Base-by-base conservation (phyloP, 1,284 basidiomycete genomes). In the Exobasidium cylindrosporum region DNA sequence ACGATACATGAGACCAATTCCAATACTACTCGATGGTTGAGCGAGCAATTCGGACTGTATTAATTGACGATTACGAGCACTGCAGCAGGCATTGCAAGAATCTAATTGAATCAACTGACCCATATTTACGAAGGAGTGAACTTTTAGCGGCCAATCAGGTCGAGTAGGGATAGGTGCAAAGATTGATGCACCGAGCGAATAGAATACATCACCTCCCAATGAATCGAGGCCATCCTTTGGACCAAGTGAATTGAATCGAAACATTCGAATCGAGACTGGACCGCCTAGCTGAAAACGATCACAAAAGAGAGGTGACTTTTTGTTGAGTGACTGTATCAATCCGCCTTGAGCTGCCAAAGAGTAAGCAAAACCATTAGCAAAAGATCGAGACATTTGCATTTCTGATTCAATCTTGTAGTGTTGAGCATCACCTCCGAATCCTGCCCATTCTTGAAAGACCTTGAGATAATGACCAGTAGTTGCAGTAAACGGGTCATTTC, bases 231-330 rank as follows among this genome's bases (percentile, higher is more conserved):
- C 86, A 73, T 95, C 91, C 31, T 86, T 85, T 1, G 90, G 88
- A 0, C 96, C 96, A 80, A 98, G 83, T 0, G 88, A 86, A 73
- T 92, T 94, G 29, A 87, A 84, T 62, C 86, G 87, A 83, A 97
- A 97, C 64, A 89, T 88, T 28, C 96, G 84, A 1, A 98, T 84
- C 54, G 87, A 90, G n/a, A 89, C 87, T 0, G 96, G 93, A 0
- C 95, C 96, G 29, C 95, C 96, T 0, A 97, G 84, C 71, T 95
- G 93, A 79, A 94, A 95, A 3, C 92, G 86, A 81, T 99, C 96
- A 35, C 85, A 86, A 76, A 90, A 89, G 55, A 85, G 84, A 28
- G 86, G 73, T 6, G 67, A 58, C 35, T 52, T 83, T 1, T 60
- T 44, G 49, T 68, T 57, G 29, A 78, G 64, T 1, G 69, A 54